Percentiles rank a stretch among this genome's conserved stretches.
These are phyloP conservation scores for Tolypocladium ophioglossoides DNA, from an alignment of 2,329 filamentous ascomycete species.

Conservation along the genomic window DNA sequence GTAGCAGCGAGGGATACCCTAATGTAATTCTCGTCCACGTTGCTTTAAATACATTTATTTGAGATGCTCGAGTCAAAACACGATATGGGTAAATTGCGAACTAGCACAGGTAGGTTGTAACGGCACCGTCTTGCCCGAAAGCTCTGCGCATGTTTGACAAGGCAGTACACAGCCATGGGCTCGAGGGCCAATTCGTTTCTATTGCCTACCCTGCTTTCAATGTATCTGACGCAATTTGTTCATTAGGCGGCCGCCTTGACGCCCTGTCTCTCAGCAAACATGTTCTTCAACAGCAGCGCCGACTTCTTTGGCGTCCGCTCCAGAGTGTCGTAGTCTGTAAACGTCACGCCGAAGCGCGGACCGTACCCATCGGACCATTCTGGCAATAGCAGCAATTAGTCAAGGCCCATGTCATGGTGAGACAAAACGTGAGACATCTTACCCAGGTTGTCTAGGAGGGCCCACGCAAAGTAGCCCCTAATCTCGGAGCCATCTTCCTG, in stretches of 20 bases:
- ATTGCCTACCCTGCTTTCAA: too few species aligned
- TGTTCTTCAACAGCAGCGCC: conserved; percentile 16
- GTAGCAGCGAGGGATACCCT: background rate
- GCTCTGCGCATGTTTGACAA: background rate
- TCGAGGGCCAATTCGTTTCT: background rate
- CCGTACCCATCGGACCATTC: conserved; percentile 86
- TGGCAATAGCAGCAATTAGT: conserved; percentile 16
- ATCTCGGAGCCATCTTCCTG: conserved; percentile 65
- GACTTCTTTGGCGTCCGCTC: conserved; percentile 27
- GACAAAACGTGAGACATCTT: background rate
- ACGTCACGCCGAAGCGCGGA: conserved; percentile 76
- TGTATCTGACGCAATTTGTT: background rate
- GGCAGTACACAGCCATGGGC: background rate
- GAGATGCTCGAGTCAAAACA: too few species aligned
- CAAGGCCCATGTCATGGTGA: background rate
- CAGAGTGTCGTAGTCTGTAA: conserved; percentile 60
- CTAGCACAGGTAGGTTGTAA: too few species aligned
- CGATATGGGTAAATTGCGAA: too few species aligned
- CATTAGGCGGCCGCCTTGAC: background rate
- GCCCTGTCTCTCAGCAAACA: conserved; percentile 12
- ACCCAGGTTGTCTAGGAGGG: conserved; percentile 72
- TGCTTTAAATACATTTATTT: background rate
- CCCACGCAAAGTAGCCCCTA: conserved; percentile 76
- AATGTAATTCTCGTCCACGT: background rate
- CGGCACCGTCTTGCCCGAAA: too few species aligned